These are phyloP conservation scores for Staphylotrichum tortipilum DNA, from an alignment of 495 filamentous ascomycete species.

Conservation along the genomic window DNA sequence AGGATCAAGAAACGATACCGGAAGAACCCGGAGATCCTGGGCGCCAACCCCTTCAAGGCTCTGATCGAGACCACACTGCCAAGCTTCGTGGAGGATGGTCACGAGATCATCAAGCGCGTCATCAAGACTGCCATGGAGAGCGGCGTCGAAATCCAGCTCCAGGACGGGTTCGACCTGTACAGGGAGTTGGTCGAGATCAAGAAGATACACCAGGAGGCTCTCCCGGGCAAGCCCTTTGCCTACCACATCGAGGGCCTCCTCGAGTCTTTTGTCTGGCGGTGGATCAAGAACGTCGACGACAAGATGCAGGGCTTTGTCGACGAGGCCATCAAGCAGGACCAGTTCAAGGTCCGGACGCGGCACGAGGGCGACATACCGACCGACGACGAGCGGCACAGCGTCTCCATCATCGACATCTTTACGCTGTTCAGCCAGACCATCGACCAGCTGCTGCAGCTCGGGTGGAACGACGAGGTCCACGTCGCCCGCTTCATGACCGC, in stretches of 20 bases:
- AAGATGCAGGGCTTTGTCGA: conserved; percentile 82
- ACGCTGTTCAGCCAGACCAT: conserved; percentile 83
- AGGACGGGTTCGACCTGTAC: conserved; percentile 93
- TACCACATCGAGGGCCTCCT: conserved; percentile 81
- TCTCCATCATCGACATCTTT: conserved; percentile 90
- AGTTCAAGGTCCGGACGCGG: conserved; percentile 61
- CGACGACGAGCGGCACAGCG: conserved; percentile 84
- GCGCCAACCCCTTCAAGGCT: conserved; percentile 73
- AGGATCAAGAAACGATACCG: conserved; percentile 86
- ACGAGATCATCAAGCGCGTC: conserved; percentile 72
- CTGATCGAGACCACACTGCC: conserved; percentile 79
- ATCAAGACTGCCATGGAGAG: conserved; percentile 57
- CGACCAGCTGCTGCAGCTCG: conserved; percentile 73
- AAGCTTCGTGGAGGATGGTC: conserved; percentile 77
- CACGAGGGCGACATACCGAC: conserved; percentile 50
- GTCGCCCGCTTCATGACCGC: conserved; percentile 96
- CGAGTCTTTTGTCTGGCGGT: conserved; percentile 89
- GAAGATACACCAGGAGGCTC: conserved; percentile 60
- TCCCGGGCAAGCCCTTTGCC: conserved; percentile 61
- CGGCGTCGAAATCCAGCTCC: conserved; percentile 67
- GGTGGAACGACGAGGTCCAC: conserved; percentile 90
- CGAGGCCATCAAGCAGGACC: conserved; percentile 79
- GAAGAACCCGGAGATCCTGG: conserved; percentile 83
- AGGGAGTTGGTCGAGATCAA: conserved; percentile 76
- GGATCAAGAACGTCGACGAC: conserved; percentile 72